Evolutionary conservation across 208 protist genomes (phyloP), one percentile per base, ranked within the genome.

Genomic region (Crithidia thermophila): DNA sequence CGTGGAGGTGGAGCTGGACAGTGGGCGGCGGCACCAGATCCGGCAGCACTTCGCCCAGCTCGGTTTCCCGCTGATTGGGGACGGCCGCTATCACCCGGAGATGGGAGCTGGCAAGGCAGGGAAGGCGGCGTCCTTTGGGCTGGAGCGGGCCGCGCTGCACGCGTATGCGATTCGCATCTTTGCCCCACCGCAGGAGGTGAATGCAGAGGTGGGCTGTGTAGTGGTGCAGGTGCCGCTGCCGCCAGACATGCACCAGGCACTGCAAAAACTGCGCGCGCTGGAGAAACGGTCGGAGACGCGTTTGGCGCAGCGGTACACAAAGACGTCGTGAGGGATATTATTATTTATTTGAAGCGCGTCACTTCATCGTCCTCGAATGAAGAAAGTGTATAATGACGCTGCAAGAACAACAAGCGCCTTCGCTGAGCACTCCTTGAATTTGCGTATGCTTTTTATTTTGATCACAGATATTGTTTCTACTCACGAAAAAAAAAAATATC

Each of bases 41-140:
- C 90, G 90, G 14, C 90, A 95, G 67, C 87, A 95, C 70, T 88
- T 95, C 58, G 84, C 83, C 6, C 64, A 67, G 21, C 23, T 93
- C 27, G 72, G 75, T 6, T 79, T 85, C 33, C 90, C 87, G n/a
- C 66, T 95, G 28, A 18, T 95, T 16, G 90, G 85, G 0, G 87
- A 95, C 56, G 50, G 46, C 9, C 79, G 77, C 28, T 95, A 93
- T 52, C 75, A 88, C 62, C 45, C 75, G 1, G 61, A 66, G 13
- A 74, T 61, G 25, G 40, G 20, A 10, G 45, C 30, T 0, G 67
- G 60, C 6, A 7, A 11, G 43, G 0, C 72, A 4, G 72, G 51
- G 6, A 61, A n/a, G n/a, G n/a, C n/a, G n/a, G n/a, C 42, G 9
- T 49, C 28, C 3, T 51, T 43, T n/a, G 52, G 52, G 1, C 51